Evolutionary conservation across 257 asterid species (phyloP), one percentile per base, ranked within the genome.

Genomic region (Paraleonurus japonicus): DNA sequence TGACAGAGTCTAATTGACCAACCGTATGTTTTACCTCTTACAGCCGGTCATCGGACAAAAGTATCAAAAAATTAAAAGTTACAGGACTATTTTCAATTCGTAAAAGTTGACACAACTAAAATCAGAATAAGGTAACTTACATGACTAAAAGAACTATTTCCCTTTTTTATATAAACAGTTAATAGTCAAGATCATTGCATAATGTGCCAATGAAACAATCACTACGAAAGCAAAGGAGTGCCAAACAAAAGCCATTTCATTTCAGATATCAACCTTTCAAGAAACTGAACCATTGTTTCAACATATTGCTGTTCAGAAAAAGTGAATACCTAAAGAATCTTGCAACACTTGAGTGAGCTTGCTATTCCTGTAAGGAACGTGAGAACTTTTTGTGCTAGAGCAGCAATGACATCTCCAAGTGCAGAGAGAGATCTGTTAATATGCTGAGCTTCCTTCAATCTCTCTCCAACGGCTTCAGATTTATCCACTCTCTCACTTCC

Each of bases 401-500:
- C 90, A 75, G 95, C 90, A 69, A 92, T 85, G 81, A 92, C 98
- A 79, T 92, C 98, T 68, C 98, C 96, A 19, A 92, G 86, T 17
- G 98, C 98, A 54, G 96, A 90, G 13, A 92, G 91, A 61, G 98
- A 92, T 77, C 74, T 84, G 83, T 92, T 92, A 67, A 92, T 92
- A 68, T 92, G 90, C 58, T 92, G 98, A 17, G 98, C 98, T 84
- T 92, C 98, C 83, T 90, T 92, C 67, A 92, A 69, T 79, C 98
- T 88, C 79, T 90, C 98, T 0, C 98, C 98, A 69, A 83, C 88
- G 19, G 96, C 98, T 83, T 92, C 98, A 32, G 98, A 92, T 81
- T 81, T 90, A 79, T 87, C 95, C 59, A 92, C 96, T 74, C 98
- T 82, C 76, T 90, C 97, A 57, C 98, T 92, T 61, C 98, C 98